phyloP scores from a whole-genome alignment of 495 filamentous ascomycete species.

The Physcia stellaris region DNA sequence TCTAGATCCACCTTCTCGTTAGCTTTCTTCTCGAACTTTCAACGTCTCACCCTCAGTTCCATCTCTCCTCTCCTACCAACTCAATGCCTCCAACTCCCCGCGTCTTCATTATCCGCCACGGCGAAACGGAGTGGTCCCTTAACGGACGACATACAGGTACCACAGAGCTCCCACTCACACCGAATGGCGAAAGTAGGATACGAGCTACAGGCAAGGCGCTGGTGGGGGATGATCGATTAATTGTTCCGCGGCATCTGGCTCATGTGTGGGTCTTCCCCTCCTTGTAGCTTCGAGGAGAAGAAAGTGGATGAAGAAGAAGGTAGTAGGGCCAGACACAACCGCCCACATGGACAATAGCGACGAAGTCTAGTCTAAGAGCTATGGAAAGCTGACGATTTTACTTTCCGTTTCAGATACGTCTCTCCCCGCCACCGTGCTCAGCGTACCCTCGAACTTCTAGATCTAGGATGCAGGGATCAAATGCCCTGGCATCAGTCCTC shows the following conservation, averaged over 20 bases:
- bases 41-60: no score
- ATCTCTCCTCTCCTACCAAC: no score
- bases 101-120: slow-evolving; percentile 86
- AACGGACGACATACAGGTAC: slow-evolving; percentile 81
- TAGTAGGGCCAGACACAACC: not conserved
- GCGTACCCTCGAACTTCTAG: slow-evolving; percentile 72
- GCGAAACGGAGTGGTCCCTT: slow-evolving; percentile 95
- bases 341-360: not conserved
- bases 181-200: slow-evolving; percentile 75
- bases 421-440: slow-evolving; percentile 80
- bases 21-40: no score
- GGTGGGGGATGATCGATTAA: slow-evolving; percentile 71
- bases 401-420: slow-evolving; percentile 46
- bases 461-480: slow-evolving; percentile 38
- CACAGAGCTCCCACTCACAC: slow-evolving; percentile 75
- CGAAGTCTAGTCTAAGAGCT: not conserved
- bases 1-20: no score
- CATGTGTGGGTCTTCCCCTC: slow-evolving; percentile 43
- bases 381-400: not conserved
- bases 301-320: not conserved
- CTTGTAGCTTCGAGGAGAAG: not conserved
- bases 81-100: slow-evolving; percentile 49
- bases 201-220: slow-evolving; percentile 68
- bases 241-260: slow-evolving; percentile 67
- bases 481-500: slow-evolving; percentile 42